Evolutionary conservation across 306 rosid genomes (phyloP).

Genomic region (Vigna radiata): DNA sequence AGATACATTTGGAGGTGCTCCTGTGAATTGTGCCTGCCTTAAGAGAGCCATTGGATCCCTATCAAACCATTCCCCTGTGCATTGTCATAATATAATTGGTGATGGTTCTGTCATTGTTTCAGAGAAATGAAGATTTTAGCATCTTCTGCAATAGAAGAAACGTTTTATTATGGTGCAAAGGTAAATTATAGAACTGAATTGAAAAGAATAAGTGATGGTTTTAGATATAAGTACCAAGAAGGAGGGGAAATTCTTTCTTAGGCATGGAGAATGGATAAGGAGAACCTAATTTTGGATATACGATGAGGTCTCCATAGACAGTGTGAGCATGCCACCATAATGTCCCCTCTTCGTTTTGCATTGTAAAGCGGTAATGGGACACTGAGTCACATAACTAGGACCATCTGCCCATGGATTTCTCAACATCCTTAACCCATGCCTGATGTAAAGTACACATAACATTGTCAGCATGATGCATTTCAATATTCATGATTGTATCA

Average conservation of each 20-base stretch:
- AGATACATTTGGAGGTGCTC: slow-evolving; percentile 80
- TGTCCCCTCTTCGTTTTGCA: slow-evolving; percentile 84
- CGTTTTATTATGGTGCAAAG: background rate
- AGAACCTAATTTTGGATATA: slow-evolving; percentile 73
- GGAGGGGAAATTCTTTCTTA: slow-evolving; percentile 65
- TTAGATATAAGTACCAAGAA: slow-evolving; percentile 65
- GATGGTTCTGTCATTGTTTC: background rate
- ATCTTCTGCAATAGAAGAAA: background rate
- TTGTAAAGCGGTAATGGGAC: slow-evolving; percentile 88
- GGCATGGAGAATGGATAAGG: slow-evolving; percentile 84
- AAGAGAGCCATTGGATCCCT: slow-evolving; percentile 71
- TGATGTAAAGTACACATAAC: slow-evolving; percentile 41
- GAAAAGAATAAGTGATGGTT: slow-evolving; percentile 9
- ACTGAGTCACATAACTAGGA: slow-evolving; percentile 83
- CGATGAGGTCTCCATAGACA: slow-evolving; percentile 85
- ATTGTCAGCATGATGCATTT: slow-evolving; percentile 28
- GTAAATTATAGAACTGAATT: background rate
- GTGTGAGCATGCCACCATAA: slow-evolving; percentile 99
- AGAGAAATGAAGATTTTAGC: background rate
- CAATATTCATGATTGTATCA: slow-evolving; percentile 18
- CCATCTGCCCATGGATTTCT: slow-evolving; percentile 99
- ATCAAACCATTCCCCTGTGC: slow-evolving; percentile 89
- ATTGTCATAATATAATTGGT: slow-evolving; percentile 40
- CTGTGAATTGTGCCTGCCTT: slow-evolving; percentile 71
- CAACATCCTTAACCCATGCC: slow-evolving; percentile 91